Base-by-base conservation (phyloP, 768 basidiomycete species). In the Rhodotorula taiwanensis region DNA sequence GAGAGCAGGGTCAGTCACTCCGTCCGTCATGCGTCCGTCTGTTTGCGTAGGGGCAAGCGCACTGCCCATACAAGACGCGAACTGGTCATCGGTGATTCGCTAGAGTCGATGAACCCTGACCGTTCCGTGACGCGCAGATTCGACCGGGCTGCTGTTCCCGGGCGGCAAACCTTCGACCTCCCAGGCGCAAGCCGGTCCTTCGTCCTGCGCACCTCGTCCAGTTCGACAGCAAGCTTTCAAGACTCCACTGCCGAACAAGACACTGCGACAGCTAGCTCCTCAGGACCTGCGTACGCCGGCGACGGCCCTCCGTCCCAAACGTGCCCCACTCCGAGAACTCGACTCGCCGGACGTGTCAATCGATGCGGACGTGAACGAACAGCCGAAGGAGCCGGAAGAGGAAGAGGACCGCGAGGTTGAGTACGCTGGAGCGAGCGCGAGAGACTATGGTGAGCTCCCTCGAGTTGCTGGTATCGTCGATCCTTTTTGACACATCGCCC, bases 381-480 rank as follows among this genome's bases (percentile, higher is more conserved):
- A 33, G 30, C 23, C 14, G 39, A 23, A 28, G 3, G 39, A 43
- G 25, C 41, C 13, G 16, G 50, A 58, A 39, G 42, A 43, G 10
- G 49, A 43, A 5, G 39, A 23, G 41, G 58, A 58, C 49, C n/a
- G 30, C 21, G 58, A 58, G 42, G 58, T 58, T 13, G 58, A 58
- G 50, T 58, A 58, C 15, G 58, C 58, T 3, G 58, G 58, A 10
- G 23, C 49, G 18, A 58, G 58, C 14, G 49, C 58, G 42, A 42
- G 58, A 23, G 58, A 58, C 18, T 52, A 52, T 23, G 58, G 58
- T 58, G n/a, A 28, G 58, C n/a, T 18, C 4, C 14, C 23, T 0
- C 16, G 9, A 18, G 25, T 18, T 18, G 7, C 33, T 41, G 36
- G 36, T 33, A 4, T 20, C 49, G 27, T 33, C 14, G n/a, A n/a